Percentiles rank a stretch among this genome's conserved stretches.
Conservation (phyloP, 2,329 filamentous ascomycete genomes). For the Penicillium hesseltinei region DNA sequence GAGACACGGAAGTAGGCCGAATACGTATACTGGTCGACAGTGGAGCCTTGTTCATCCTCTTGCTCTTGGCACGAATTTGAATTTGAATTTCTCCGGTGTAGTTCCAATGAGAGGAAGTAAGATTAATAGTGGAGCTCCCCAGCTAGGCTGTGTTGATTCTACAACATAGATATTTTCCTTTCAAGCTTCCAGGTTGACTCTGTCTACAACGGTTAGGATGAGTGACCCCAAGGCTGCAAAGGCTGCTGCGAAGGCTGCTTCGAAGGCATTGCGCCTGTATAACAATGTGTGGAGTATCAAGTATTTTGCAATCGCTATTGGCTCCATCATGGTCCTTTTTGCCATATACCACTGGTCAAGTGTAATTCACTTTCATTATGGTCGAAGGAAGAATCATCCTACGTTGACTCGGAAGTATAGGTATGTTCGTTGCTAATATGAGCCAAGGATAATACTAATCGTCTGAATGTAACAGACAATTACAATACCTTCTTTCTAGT, state of each 20-base stretch:
- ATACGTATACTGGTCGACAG: not conserved
- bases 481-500: not conserved
- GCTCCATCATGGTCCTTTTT: constrained; percentile 13
- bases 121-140: not conserved
- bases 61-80: not conserved
- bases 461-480: not conserved
- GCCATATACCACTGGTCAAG: constrained; percentile 12
- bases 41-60: not conserved
- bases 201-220: not conserved
- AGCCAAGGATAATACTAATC: not conserved
- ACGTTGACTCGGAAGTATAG: not conserved
- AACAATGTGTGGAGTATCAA: constrained; percentile 17
- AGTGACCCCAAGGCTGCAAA: not conserved
- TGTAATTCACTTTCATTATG: constrained; percentile 2
- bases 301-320: constrained; percentile 17
- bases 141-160: not conserved
- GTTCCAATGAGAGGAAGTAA: not conserved
- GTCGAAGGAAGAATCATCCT: not conserved
- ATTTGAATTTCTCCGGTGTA: not conserved
- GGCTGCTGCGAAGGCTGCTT: not conserved
- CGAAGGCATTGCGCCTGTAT: constrained; percentile 1
- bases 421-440: not conserved
- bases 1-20: not conserved
- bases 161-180: not conserved
- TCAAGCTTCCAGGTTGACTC: not conserved